These are phyloP conservation scores for Eucalyptus viminalis DNA, from an alignment of 345 rosid species.

Conservation along the genomic window DNA sequence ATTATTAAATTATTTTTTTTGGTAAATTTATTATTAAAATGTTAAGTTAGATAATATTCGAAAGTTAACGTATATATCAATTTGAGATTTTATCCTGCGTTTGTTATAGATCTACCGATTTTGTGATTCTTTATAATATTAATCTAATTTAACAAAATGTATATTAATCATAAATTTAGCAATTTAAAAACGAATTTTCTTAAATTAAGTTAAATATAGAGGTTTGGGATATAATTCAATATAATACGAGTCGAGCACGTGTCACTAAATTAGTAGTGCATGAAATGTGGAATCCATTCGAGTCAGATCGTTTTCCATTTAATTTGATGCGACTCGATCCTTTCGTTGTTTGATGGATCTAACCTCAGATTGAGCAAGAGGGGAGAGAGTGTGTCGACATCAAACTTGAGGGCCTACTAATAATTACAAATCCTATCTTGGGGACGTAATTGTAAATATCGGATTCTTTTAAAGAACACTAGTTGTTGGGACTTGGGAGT, in stretches of 20 bases:
- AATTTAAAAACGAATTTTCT: too few relatives aligned
- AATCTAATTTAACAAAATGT: too few relatives aligned
- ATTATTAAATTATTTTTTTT: too few relatives aligned
- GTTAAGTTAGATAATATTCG: fast-evolving
- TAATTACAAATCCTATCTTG: background rate
- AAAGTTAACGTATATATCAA: fast-evolving
- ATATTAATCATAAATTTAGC: background rate
- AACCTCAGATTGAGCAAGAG: background rate
- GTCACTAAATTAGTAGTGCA: too few relatives aligned
- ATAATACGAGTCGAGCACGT: fast-evolving
- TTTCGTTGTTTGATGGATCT: too few relatives aligned
- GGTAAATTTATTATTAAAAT: too few relatives aligned
- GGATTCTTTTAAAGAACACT: background rate
- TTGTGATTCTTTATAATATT: fast-evolving
- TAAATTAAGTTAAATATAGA: too few relatives aligned
- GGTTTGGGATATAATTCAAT: fast-evolving
- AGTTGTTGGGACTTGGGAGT: background rate
- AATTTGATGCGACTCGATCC: too few relatives aligned
- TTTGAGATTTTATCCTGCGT: fast-evolving
- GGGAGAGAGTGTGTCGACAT: background rate
- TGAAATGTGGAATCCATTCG: too few relatives aligned
- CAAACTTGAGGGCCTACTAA: background rate
- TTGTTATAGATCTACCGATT: fast-evolving
- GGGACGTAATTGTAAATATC: background rate
- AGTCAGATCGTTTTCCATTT: too few relatives aligned